Conservation (phyloP, 768 basidiomycete genomes). For the Rhizopogon salebrosus region DNA sequence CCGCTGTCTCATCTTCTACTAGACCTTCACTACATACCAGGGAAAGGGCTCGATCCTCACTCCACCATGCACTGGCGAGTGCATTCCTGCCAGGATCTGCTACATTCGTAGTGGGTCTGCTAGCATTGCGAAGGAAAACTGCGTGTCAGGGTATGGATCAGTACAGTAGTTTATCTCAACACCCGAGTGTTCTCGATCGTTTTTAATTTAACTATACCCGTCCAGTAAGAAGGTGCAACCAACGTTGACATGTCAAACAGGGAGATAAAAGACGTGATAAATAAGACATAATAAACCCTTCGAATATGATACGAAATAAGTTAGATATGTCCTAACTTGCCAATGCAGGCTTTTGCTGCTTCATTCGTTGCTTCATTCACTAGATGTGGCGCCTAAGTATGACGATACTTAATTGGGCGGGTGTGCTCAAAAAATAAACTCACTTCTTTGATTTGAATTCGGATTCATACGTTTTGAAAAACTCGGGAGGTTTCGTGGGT, state of each 20-base stretch:
- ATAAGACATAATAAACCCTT: not conserved
- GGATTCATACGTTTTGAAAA: not conserved
- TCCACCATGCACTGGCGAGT: slow-evolving; percentile 53
- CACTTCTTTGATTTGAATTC: not conserved
- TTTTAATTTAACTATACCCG: too few relatives aligned
- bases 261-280: too few relatives aligned
- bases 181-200: not conserved
- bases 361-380: not conserved
- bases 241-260: not conserved
- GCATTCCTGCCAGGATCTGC: slow-evolving; percentile 65
- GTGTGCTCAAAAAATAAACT: not conserved
- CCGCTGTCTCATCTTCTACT: slow-evolving; percentile 2
- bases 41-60: slow-evolving; percentile 61
- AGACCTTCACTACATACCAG: slow-evolving; percentile 68
- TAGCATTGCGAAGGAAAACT: slow-evolving; percentile 54
- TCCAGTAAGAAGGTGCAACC: not conserved
- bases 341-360: not conserved
- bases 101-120: slow-evolving; percentile 75
- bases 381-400: not conserved
- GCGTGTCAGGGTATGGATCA: slow-evolving; percentile 58
- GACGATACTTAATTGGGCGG: not conserved
- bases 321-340: not conserved
- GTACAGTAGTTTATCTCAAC: slow-evolving; percentile 34
- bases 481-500: not conserved
- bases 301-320: not conserved